These are phyloP conservation scores for Lignosus rhinocerotis DNA, from an alignment of 1,284 basidiomycete genomes.

Conservation along the genomic window DNA sequence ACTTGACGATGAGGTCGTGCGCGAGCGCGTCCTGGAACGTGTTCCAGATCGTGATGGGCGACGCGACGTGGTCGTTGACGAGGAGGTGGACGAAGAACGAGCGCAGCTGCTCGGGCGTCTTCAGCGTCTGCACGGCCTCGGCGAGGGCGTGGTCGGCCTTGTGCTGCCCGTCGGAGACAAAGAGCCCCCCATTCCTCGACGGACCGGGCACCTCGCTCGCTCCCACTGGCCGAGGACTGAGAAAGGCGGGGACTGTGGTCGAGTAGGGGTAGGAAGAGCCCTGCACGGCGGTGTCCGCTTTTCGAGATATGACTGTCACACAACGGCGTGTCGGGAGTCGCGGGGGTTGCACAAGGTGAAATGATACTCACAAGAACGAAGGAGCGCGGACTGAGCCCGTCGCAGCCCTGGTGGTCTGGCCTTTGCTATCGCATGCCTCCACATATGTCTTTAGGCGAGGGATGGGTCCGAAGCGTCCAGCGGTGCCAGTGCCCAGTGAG, in stretches of 20 bases:
- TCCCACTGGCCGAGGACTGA: background rate
- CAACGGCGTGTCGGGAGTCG: background rate
- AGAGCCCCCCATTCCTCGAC: conserved; percentile 6
- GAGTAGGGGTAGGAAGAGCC: background rate
- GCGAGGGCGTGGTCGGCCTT: conserved; percentile 33
- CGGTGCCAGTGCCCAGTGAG: background rate
- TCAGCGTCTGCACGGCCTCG: conserved; percentile 33
- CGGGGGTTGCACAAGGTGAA: background rate
- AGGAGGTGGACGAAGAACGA: conserved; percentile 38
- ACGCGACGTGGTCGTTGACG: conserved; percentile 32
- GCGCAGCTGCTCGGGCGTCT: conserved; percentile 36
- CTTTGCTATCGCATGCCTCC: conserved; percentile 4
- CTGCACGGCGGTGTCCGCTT: background rate
- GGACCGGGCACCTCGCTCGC: conserved; percentile 8
- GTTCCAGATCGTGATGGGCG: conserved; percentile 31
- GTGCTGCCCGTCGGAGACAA: conserved; percentile 16
- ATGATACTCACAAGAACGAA: conserved; percentile 1
- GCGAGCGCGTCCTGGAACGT: conserved; percentile 26
- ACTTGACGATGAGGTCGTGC: conserved; percentile 28
- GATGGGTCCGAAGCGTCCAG: background rate
- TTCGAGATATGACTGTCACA: background rate
- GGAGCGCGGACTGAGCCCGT: background rate
- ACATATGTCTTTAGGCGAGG: background rate
- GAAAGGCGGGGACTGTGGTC: background rate
- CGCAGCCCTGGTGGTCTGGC: background rate